Evolutionary conservation across 257 asterid genomes (phyloP), one percentile per base, ranked within the genome.

Genomic region (Solanum stenotomum): DNA sequence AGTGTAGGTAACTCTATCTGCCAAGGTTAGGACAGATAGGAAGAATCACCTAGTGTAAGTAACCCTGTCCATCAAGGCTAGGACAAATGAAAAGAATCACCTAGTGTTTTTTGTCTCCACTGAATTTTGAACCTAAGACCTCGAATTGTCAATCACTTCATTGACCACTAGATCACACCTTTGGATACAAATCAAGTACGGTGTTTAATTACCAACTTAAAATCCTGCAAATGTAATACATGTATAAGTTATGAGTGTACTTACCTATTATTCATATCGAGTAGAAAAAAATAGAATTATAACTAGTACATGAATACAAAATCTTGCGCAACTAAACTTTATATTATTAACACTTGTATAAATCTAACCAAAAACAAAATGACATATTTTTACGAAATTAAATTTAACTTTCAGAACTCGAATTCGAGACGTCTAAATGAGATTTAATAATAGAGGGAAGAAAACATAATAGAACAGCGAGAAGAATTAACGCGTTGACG

Each of bases 401-500:
- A 3, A 72, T 72, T 70, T 70, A 3, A 70, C 3, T 14, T 14
- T 70, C 3, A 70, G 8, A 29, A 29, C 16, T 70, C 5, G 6
- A 71, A 71, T 8, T 4, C 3, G 7, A 71, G 13, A 71, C 22
- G 6, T 71, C 4, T 15, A 71, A 13, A 31, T 13, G 23, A 0
- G 23, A 14, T 70, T 1, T 71, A 71, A 71, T 71, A 20, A 74
- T 34, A 4, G 23, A 23, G 35, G 59, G 15, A 78, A 78, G 38
- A 25, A 44, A 27, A 79, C 16, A 42, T 79, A 16, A 8, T 44
- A 79, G 2, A 65, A 25, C 18, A 79, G 18, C 49, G 8, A 40
- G 25, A 79, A 44, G 85, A 27, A 18, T 56, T 20, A 56, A 44
- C 85, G 85, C 67, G 85, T 79, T 79, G 85, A 79, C 85, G 67